Evolutionary conservation across 2,329 filamentous ascomycete species (phyloP), one percentile per base, ranked within the genome.

Genomic region (Cercospora nicotianae): DNA sequence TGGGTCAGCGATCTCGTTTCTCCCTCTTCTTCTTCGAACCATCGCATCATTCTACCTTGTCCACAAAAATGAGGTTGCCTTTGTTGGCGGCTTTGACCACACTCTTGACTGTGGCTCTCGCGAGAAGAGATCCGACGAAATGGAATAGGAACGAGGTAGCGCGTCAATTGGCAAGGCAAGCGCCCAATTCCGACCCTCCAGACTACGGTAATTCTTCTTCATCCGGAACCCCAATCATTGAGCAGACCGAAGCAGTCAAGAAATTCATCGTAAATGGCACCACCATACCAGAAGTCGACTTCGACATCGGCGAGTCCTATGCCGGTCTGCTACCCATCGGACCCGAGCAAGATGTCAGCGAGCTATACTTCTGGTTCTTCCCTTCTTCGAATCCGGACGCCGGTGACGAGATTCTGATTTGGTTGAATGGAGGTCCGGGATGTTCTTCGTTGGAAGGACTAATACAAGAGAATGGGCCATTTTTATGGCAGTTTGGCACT

Each of bases 351-450:
- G 74, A 76, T 61, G 68, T 71, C 30, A 75, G 72, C 58, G 75
- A 78, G 68, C 76, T 86, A 1, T 86, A 81, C 72, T 86, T 85
- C 72, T 81, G 82, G 81, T 83, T 84, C 72, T 84, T 83, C 69
- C 83, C 84, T 6, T 72, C 72, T 18, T 48, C 61, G 28, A 76
- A 75, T 61, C 78, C 79, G 3, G 75, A 78, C 9, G 82, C 82
- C 9, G 78, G 79, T 1, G 83, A 85, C 58, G 78, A 80, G 72
- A 78, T 80, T n/a, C 23, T 75, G 20, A 79, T 80, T 69, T 80
- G 64, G 69, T 69, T 80, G 42, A 80, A 80, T 48, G 79, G 79
- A 30, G 80, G 83, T 3, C 83, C 83, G 2, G 83, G 83, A 0
- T 85, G 83, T 72, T 79, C 76, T 4, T 74, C 71, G 51, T 76